Evolutionary conservation across 208 protist species (phyloP).

Genomic region (Trypanosoma cruzi): DNA sequence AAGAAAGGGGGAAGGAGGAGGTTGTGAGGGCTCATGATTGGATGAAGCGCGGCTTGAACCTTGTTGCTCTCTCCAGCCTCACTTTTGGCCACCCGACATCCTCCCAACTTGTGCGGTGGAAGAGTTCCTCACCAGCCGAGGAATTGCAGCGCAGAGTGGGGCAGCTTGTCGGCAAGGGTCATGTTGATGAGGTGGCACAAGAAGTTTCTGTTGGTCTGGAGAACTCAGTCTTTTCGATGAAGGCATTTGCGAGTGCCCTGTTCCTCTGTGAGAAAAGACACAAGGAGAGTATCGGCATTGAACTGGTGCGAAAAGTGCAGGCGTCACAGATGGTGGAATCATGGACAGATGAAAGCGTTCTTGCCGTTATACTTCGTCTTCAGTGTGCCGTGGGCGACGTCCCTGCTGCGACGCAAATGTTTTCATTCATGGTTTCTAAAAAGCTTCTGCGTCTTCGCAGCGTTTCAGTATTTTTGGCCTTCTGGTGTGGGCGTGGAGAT

Average conservation of each 20-base stretch:
- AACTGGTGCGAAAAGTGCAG: slow-evolving; percentile 49
- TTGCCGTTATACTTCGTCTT: slow-evolving; percentile 62
- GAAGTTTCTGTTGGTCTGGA: slow-evolving; percentile 11
- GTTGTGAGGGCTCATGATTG: not conserved
- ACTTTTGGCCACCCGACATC: not conserved
- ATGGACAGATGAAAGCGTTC: slow-evolving; percentile 63
- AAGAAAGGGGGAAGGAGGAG: not conserved
- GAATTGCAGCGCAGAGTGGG: slow-evolving; percentile 28
- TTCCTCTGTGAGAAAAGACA: slow-evolving; percentile 46
- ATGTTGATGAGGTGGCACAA: slow-evolving; percentile 11
- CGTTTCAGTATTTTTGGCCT: slow-evolving; percentile 53
- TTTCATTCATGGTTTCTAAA: slow-evolving; percentile 54
- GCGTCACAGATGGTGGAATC: slow-evolving; percentile 12
- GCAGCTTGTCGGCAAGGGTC: slow-evolving; percentile 17
- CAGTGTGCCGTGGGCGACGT: slow-evolving; percentile 54
- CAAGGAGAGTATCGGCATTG: slow-evolving; percentile 35
- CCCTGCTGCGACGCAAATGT: slow-evolving; percentile 49
- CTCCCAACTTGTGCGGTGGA: slow-evolving; percentile 6
- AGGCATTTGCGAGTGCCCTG: slow-evolving; percentile 50
- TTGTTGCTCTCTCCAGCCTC: not conserved
- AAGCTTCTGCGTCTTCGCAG: slow-evolving; percentile 51
- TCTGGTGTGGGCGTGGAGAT: slow-evolving; percentile 40
- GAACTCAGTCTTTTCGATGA: slow-evolving; percentile 29
- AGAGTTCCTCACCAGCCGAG: slow-evolving; percentile 18
- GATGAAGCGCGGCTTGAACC: not conserved